These are phyloP conservation scores for Hygrophoropsis aurantiaca DNA, from an alignment of 768 basidiomycete species.

Conservation along the genomic window DNA sequence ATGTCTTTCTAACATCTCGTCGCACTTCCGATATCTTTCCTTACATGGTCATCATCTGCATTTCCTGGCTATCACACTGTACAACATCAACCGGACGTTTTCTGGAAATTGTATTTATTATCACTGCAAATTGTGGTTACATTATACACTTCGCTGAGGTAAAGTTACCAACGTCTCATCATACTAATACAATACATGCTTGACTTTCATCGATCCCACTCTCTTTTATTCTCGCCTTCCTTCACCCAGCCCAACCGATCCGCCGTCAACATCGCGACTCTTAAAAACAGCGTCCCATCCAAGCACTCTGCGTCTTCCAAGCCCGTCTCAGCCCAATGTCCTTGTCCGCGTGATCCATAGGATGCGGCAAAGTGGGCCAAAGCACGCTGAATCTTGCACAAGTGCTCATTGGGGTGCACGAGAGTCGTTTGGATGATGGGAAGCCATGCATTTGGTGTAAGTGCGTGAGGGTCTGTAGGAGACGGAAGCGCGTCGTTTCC, in stretches of 20 bases:
- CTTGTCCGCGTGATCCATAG: conserved; percentile 17
- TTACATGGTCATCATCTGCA: no score
- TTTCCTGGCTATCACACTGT: no score
- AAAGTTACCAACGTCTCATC: no score
- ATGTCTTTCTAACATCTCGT: no score
- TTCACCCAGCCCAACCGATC: conserved; percentile 35
- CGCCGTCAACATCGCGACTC: conserved; percentile 25
- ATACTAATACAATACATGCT: no score
- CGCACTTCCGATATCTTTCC: no score
- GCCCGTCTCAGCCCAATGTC: conserved; percentile 29
- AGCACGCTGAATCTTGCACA: conserved; percentile 23
- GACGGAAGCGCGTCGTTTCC: conserved; percentile 4
- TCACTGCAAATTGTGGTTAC: no score
- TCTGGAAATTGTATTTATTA: no score
- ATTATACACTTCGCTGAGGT: no score
- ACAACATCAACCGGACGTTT: no score
- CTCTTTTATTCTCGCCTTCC: conserved; percentile 26
- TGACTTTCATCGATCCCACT: no score
- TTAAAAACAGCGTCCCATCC: conserved; percentile 26
- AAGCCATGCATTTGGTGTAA: conserved; percentile 34
- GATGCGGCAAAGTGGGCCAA: conserved; percentile 22
- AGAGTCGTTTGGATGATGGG: conserved; percentile 32
- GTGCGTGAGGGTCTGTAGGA: conserved; percentile 11
- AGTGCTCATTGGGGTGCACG: conserved; percentile 29
- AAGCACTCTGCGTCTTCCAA: conserved; percentile 22